Percentiles rank a stretch among this genome's conserved stretches.
Evolutionary conservation across 805 yeast genomes (phyloP).

Genomic region (Ogataea naganishii): DNA sequence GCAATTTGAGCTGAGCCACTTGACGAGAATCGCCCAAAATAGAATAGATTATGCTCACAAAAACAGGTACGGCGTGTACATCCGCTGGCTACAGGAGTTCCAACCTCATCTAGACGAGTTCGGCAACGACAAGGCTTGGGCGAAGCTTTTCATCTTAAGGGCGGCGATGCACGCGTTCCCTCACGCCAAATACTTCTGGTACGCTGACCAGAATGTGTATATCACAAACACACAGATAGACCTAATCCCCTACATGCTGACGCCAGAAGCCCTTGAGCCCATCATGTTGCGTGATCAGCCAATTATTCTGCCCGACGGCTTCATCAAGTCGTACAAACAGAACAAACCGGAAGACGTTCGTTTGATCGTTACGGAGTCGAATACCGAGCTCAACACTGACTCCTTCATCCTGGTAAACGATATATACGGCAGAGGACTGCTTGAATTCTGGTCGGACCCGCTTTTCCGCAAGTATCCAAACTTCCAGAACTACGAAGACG

Average conservation of each 20-base stretch:
- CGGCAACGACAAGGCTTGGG: conserved; percentile 48
- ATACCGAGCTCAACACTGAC: conserved; percentile 51
- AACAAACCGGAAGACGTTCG: conserved; percentile 45
- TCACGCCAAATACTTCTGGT: conserved; percentile 85
- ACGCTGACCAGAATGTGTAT: conserved; percentile 66
- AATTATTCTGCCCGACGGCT: conserved; percentile 58
- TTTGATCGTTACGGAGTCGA: conserved; percentile 64
- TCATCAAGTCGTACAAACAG: conserved; percentile 60
- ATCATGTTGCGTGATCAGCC: conserved; percentile 65
- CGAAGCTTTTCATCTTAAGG: conserved; percentile 52
- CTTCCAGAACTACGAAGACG: conserved; percentile 50
- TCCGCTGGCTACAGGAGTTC: conserved; percentile 82
- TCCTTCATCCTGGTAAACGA: conserved; percentile 69
- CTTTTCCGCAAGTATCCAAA: conserved; percentile 58
- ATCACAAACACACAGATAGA: conserved; percentile 66
- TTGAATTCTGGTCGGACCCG: conserved; percentile 78
- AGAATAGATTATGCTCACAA: conserved; percentile 81
- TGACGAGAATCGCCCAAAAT: conserved; percentile 70
- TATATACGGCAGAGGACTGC: conserved; percentile 50
- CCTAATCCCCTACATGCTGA: conserved; percentile 49
- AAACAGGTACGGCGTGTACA: conserved; percentile 75
- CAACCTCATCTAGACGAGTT: conserved; percentile 45
- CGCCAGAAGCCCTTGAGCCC: conserved; percentile 51
- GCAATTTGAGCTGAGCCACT: conserved; percentile 45
- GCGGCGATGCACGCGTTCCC: conserved; percentile 96